Base-by-base conservation (phyloP, 2,329 filamentous ascomycete genomes). In the Paecilomyces sp. region DNA sequence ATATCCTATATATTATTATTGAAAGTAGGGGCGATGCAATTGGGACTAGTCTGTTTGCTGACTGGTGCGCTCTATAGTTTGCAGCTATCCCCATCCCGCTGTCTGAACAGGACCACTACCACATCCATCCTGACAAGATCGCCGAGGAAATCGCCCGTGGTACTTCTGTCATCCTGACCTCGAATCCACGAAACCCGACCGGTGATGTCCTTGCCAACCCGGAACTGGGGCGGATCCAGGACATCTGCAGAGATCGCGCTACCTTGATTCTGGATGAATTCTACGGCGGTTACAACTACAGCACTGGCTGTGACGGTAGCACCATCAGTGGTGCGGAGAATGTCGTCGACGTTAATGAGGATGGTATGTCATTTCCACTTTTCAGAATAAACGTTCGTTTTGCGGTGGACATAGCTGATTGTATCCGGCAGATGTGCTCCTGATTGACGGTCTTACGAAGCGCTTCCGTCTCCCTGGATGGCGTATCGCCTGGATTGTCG, bases 251-350 rank as follows among this genome's bases (percentile, higher is more conserved):
- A 71, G 90, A 92, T 66, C 87, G 92, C 58, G 92, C 92, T 2
- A 97, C 93, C 0, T 81, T 97, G 59, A 92, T 97, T 74, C 91
- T 92, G 78, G 93, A 97, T 71, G 93, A 97, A 77, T 97, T 97
- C 82, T 97, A 97, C 79, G 87, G 88, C 11, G 91, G 92, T 24
- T 97, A 97, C 82, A 96, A 96, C 79, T 97, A 97, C 80, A 95
- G 91, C 36, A 90, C 86, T 67, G 83, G 92, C 78, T 97, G 93
- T 74, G 92, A 97, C 71, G 93, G 93, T 47, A 86, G 84, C 31
- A 95, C 93, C 52, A 91, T 97, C 73, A 92, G 88, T 56, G 89
- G 92, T 8, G 93, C 93, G 4, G 88, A 91, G 70, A 96, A 97
- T 74, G 85, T 97, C 55, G 84, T 91, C 59, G 92, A 97, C 67